These are phyloP conservation scores for Umbelopsis ramanniana DNA, from an alignment of 192 early-diverging fungal species.

Conservation along the genomic window DNA sequence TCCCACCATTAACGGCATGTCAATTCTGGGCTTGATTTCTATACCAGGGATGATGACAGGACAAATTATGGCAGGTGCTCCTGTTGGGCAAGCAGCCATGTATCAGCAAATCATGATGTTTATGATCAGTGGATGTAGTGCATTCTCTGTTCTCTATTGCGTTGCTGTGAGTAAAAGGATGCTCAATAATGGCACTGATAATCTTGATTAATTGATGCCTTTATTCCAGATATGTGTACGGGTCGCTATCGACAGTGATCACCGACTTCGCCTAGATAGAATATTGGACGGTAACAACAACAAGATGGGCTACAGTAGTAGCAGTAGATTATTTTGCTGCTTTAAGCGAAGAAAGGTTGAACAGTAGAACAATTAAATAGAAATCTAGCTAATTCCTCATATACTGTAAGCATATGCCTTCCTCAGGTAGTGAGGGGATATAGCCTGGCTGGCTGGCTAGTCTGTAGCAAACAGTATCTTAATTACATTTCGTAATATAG, in stretches of 20 bases:
- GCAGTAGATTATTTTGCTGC: background rate
- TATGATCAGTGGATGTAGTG: constrained; percentile 79
- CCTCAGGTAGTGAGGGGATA: no score
- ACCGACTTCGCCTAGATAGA: constrained; percentile 2
- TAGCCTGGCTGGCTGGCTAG: no score
- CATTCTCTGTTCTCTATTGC: constrained; percentile 61
- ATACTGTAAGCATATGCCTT: no score
- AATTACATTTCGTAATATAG: no score
- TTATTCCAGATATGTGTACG: constrained; percentile 2
- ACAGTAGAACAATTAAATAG: no score
- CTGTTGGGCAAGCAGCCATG: constrained; percentile 76
- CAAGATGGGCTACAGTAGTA: background rate
- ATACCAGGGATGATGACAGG: constrained; percentile 92
- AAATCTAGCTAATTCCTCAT: no score
- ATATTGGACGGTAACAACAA: background rate
- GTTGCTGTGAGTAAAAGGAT: constrained; percentile 46
- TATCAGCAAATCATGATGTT: constrained; percentile 89
- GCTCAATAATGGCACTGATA: background rate
- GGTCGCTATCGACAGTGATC: constrained; percentile 1
- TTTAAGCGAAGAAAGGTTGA: background rate
- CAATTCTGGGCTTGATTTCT: constrained; percentile 83
- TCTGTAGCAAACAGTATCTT: no score
- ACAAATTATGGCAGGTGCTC: constrained; percentile 83
- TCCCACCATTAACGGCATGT: constrained; percentile 81
- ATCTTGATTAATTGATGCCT: background rate